Percentiles rank a stretch among this genome's conserved stretches.
Conservation (phyloP, 805 yeast species). For the Soucietia sequanensis region DNA sequence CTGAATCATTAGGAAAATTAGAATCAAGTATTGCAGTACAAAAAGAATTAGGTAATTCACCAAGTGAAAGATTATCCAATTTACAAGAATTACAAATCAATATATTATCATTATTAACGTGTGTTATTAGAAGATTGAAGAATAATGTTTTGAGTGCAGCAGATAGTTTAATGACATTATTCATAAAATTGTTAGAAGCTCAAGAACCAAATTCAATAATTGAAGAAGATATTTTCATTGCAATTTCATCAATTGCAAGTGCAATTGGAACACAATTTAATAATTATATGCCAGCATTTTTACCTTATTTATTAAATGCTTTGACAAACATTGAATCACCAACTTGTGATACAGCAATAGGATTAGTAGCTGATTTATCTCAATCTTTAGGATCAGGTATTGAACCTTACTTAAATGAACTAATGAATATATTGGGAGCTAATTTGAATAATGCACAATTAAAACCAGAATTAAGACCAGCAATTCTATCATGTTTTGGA, state of each 20-base stretch:
- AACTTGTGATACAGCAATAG: slow-evolving; percentile 86
- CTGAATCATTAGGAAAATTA: slow-evolving; percentile 69
- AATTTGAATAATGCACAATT: slow-evolving; percentile 66
- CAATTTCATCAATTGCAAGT: slow-evolving; percentile 85
- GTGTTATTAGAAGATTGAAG: slow-evolving; percentile 79
- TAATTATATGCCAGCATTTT: slow-evolving; percentile 75
- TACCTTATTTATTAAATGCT: slow-evolving; percentile 80
- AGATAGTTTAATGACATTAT: slow-evolving; percentile 81
- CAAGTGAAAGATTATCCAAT: slow-evolving; percentile 69
- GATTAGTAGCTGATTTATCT: slow-evolving; percentile 90
- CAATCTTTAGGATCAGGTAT: slow-evolving; percentile 79
- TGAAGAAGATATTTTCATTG: slow-evolving; percentile 93
- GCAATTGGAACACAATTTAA: slow-evolving; percentile 71
- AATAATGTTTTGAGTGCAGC: slow-evolving; percentile 63
- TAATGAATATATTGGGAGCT: slow-evolving; percentile 81
- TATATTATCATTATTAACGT: slow-evolving; percentile 73
- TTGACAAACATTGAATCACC: slow-evolving; percentile 80
- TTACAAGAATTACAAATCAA: slow-evolving; percentile 89
- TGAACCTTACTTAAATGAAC: slow-evolving; percentile 70
- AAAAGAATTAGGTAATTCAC: slow-evolving; percentile 29
- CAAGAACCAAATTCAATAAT: slow-evolving; percentile 67
- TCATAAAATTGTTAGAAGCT: slow-evolving; percentile 61
- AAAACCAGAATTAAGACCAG: slow-evolving; percentile 80
- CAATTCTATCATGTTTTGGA: slow-evolving; percentile 90
- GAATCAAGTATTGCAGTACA: slow-evolving; percentile 62